Evolutionary conservation across 2,329 filamentous ascomycete genomes (phyloP), one percentile per base, ranked within the genome.

Genomic region (Beauveria brongniartii): DNA sequence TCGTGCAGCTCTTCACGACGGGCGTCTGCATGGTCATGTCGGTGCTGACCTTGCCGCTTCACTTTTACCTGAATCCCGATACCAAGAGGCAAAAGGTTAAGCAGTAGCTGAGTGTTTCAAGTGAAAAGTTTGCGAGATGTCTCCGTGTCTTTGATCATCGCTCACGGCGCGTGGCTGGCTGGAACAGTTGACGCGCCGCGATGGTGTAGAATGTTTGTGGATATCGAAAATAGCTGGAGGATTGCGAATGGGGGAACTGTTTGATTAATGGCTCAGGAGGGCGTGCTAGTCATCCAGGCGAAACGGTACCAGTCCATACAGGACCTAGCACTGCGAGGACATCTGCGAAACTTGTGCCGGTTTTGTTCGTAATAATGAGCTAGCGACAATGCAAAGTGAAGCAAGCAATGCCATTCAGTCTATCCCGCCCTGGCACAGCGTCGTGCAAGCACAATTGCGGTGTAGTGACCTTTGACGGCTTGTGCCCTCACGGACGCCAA

Each of bases 1-100:
- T 67, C 0, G 88, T 82, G 80, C 88, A 92, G 70, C 74, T 87
- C 22, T 78, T 84, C 58, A 84, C 84, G 3, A 88, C 89, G 0
- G 63, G 82, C 3, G 69, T 89, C 4, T 93, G 89, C 65, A 74
- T 89, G 1, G 1, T 88, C 1, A 85, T 84, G 0, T 73, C 73
- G 0, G 78, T 85, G 1, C 61, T 81, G 51, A 67, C 74, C 4
- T 58, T 74, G 34, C 74, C 74, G 1, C 40, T 75, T n/a, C 75
- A 71, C 24, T 66, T 71, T 22, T 59, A 73, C 0, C 26, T 74
- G 37, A 74, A 75, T 46, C 62, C 63, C 28, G 54, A 57, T 26
- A 61, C 28, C 20, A 61, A 61, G 51, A 48, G 50, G 28, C 58
- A 55, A 51, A 61, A 55, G 62, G 34, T 20, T n/a, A 63, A 63